These are phyloP conservation scores for Coffea canephora DNA, from an alignment of 257 asterid genomes.

Conservation along the genomic window DNA sequence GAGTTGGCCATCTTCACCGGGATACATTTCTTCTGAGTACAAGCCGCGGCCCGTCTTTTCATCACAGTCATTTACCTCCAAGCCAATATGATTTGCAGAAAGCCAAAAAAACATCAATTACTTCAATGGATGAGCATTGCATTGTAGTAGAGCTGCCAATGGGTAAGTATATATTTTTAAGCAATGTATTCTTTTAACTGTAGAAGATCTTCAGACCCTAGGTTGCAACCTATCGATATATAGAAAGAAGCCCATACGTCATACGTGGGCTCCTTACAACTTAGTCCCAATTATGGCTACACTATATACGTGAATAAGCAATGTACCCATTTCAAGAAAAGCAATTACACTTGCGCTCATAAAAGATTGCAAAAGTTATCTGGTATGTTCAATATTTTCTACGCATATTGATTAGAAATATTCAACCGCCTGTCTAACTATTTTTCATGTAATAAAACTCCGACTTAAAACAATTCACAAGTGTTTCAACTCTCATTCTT, in stretches of 20 bases:
- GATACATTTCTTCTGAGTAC: constrained; percentile 38
- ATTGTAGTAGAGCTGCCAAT: neutral
- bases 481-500: neutral
- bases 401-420: neutral
- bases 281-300: neutral
- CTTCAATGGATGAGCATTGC: neutral
- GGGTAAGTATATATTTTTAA: neutral
- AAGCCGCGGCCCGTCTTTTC: constrained; percentile 26
- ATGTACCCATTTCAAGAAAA: neutral
- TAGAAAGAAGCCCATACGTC: neutral
- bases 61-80: constrained; percentile 27
- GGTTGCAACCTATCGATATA: neutral
- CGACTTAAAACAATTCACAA: neutral
- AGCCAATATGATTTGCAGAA: constrained; percentile 30
- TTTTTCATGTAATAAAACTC: neutral
- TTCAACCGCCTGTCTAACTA: neutral
- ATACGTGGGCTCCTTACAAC: neutral
- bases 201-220: neutral
- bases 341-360: neutral
- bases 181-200: neutral
- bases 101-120: constrained; percentile 1
- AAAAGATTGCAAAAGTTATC: neutral
- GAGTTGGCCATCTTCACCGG: constrained; percentile 36
- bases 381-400: neutral
- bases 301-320: neutral